Conservation (phyloP, 2,329 filamentous ascomycete species). For the Aureobasidium sp. region DNA sequence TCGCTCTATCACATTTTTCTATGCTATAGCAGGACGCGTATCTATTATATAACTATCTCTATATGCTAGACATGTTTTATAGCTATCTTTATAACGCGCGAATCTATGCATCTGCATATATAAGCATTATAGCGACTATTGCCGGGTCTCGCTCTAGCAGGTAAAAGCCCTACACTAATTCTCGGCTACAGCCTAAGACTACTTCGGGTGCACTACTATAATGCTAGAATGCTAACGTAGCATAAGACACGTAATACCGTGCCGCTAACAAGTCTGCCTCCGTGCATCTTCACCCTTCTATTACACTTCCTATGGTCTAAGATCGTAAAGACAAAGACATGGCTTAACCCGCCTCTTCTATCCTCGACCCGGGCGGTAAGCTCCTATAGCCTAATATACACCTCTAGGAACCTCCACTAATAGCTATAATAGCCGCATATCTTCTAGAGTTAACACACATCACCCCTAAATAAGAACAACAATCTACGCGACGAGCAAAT, state of each 20-base stretch:
- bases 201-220: too few relatives aligned
- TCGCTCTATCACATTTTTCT: too few relatives aligned
- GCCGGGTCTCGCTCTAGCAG: too few relatives aligned
- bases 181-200: too few relatives aligned
- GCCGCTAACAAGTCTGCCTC: neutral
- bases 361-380: neutral
- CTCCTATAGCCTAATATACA: neutral
- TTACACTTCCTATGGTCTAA: neutral
- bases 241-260: neutral
- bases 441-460: neutral
- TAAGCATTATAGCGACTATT: too few relatives aligned
- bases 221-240: neutral
- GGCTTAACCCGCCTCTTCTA: neutral
- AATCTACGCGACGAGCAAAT: too few relatives aligned
- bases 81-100: too few relatives aligned
- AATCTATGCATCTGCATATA: too few relatives aligned
- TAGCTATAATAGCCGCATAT: neutral
- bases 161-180: too few relatives aligned
- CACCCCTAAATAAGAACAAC: neutral
- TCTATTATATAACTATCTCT: too few relatives aligned
- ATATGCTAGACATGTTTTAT: too few relatives aligned
- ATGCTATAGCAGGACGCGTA: too few relatives aligned
- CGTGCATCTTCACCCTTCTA: neutral
- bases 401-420: neutral
- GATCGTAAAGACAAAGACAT: neutral